Conservation (phyloP, 352 stramenopile genomes). For the Blastocystis hominis region DNA sequence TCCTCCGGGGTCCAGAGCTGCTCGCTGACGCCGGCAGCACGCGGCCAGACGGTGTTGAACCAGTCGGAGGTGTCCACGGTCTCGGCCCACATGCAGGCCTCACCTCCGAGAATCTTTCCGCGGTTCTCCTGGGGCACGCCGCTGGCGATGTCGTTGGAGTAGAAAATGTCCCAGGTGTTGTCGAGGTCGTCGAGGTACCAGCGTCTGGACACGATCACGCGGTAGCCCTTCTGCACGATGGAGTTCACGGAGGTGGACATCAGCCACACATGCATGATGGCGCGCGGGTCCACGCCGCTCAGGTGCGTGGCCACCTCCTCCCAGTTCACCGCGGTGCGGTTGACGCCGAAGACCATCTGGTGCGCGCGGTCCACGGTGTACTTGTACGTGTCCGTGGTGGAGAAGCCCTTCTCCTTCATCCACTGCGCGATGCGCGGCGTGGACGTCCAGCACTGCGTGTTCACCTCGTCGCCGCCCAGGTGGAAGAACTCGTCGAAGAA, state of each 20-base stretch:
- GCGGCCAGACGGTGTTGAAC: conserved; percentile 64
- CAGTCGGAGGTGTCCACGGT: conserved; percentile 64
- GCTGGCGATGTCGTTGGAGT: conserved; percentile 64
- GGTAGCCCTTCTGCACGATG: conserved; percentile 60
- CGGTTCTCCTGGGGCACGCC: conserved; percentile 53
- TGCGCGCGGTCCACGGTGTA: conserved; percentile 64
- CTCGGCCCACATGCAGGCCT: conserved; percentile 64
- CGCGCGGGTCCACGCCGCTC: conserved; percentile 46
- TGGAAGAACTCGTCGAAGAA: conserved; percentile 67
- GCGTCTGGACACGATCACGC: conserved; percentile 56
- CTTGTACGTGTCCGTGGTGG: conserved; percentile 62
- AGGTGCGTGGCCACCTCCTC: conserved; percentile 65
- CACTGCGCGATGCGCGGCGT: conserved; percentile 61
- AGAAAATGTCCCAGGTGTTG: conserved; percentile 64
- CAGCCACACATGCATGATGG: conserved; percentile 66
- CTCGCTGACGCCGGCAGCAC: conserved; percentile 65
- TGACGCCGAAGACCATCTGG: conserved; percentile 57
- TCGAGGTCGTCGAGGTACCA: conserved; percentile 69
- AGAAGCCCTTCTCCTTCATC: conserved; percentile 62
- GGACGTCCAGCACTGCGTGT: conserved; percentile 63
- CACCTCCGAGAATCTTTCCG: conserved; percentile 63
- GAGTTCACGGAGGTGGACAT: conserved; percentile 37
- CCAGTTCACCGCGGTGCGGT: conserved; percentile 65
- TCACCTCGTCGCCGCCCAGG: conserved; percentile 69
- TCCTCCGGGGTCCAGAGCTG: conserved; percentile 63